Evolutionary conservation across 352 stramenopile species (phyloP), one percentile per base, ranked within the genome.

Genomic region (Globisporangium iwayamae): DNA sequence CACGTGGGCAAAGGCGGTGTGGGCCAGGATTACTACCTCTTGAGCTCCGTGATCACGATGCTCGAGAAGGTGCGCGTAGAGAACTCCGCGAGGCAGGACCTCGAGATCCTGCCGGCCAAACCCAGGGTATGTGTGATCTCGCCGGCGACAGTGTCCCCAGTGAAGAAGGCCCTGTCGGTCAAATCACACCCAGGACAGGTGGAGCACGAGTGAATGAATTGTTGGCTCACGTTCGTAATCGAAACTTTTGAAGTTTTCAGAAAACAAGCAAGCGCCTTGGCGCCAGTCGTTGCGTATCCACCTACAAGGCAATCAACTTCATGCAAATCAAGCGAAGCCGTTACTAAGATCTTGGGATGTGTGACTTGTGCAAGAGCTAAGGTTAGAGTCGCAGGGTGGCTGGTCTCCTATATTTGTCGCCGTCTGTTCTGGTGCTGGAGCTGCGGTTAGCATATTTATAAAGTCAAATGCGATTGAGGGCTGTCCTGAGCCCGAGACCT

Each of bases 21-120:
- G 30, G 67, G 67, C 10, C 62, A 70, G 41, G 67, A 73, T 56
- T 73, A 60, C 43, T 73, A 70, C 53, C 47, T 73, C 13, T 73
- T 62, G 8, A 73, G 63, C 53, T 69, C 67, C 9, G 64, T 62
- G 14, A 4, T 22, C 25, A 54, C 45, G 1, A 66, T 46, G 4
- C 70, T 73, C 46, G 64, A 66, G 8, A 25, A 60, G 16, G 16
- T 10, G 16, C 22, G 25, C 39, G 20, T 62, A 3, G 56, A 48
- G 6, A 32, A 22, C 14, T 52, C 38, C 3, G 3, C 4, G 10
- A 53, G 41, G 39, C 41, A 52, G 6, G 22, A 25, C 1, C 30
- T 50, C 41, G 25, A 52, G 11, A 20, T 14, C 14, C 22, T 25
- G 22, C 25, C 25, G 41, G 9, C 16, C 38, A 28, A 50, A 20